Percentiles rank a stretch among this genome's conserved stretches.
Evolutionary conservation across 805 yeast species (phyloP).

Genomic region (Priceomyces castillae): DNA sequence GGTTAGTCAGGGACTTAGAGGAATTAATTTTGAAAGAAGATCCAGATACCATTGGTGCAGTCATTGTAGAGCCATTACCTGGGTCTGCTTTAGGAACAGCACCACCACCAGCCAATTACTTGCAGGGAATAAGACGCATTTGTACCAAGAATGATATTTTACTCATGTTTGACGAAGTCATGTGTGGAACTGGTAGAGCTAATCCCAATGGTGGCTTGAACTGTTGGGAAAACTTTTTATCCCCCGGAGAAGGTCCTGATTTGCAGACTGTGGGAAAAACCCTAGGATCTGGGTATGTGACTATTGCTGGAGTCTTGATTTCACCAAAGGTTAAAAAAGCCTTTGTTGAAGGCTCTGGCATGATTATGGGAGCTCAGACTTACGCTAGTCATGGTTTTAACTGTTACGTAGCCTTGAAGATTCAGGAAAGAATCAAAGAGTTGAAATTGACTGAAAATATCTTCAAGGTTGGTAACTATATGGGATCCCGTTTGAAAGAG

Average conservation of each 20-base stretch:
- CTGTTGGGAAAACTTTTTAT: constrained; percentile 30
- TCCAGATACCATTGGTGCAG: constrained; percentile 27
- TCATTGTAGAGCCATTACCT: constrained; percentile 27
- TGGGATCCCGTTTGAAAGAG: constrained; percentile 33
- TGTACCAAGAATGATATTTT: constrained; percentile 32
- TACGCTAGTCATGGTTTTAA: constrained; percentile 26
- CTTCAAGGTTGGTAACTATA: constrained; percentile 39
- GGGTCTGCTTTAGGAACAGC: constrained; percentile 29
- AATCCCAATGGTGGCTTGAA: constrained; percentile 24
- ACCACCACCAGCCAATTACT: constrained; percentile 26
- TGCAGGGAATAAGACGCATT: constrained; percentile 25
- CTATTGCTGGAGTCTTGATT: constrained; percentile 30
- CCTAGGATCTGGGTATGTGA: constrained; percentile 29
- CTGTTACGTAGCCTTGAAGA: constrained; percentile 26
- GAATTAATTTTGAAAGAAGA: constrained; percentile 21
- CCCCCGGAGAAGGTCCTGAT: constrained; percentile 26
- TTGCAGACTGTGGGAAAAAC: constrained; percentile 32
- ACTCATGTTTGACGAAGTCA: constrained; percentile 32
- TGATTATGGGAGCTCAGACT: constrained; percentile 25
- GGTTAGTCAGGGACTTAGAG: constrained; percentile 23
- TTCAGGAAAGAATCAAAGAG: constrained; percentile 29
- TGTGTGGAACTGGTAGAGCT: constrained; percentile 37
- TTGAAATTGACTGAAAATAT: constrained; percentile 40
- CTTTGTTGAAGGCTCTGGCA: constrained; percentile 17
- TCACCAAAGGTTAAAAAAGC: constrained; percentile 24